Conservation (phyloP, 1,284 basidiomycete species). For the Trichosporon faecale region DNA sequence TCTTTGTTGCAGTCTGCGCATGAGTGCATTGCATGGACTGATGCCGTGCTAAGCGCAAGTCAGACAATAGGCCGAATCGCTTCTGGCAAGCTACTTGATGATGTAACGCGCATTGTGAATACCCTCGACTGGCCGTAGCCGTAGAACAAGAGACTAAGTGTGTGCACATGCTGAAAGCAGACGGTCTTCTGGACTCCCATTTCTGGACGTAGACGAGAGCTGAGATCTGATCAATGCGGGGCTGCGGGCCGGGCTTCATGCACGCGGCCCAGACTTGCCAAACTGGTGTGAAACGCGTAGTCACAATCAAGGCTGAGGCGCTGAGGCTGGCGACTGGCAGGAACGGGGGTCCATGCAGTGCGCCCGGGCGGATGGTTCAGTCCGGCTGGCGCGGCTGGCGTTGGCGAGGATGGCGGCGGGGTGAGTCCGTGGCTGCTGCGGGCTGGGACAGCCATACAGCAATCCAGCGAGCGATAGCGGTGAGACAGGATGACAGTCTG, state of each 20-base stretch:
- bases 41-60: not conserved
- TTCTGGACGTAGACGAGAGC: not conserved
- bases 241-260: not conserved
- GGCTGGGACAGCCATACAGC: not conserved
- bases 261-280: not conserved
- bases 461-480: not conserved
- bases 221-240: not conserved
- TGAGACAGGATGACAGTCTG: not conserved
- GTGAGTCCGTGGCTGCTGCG: not conserved
- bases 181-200: not conserved
- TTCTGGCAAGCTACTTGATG: not conserved
- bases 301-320: not conserved
- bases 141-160: not conserved
- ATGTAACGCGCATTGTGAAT: not conserved
- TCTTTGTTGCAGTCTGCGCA: not conserved
- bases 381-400: not conserved
- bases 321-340: not conserved
- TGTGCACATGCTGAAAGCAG: not conserved
- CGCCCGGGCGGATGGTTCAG: conserved; percentile 1
- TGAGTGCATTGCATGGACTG: not conserved
- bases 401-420: not conserved
- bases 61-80: not conserved
- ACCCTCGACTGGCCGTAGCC: not conserved
- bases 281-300: not conserved
- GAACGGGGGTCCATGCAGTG: not conserved